Evolutionary conservation across 2,329 filamentous ascomycete species (phyloP), one percentile per base, ranked within the genome.

Genomic region (Diaporthe vexans): DNA sequence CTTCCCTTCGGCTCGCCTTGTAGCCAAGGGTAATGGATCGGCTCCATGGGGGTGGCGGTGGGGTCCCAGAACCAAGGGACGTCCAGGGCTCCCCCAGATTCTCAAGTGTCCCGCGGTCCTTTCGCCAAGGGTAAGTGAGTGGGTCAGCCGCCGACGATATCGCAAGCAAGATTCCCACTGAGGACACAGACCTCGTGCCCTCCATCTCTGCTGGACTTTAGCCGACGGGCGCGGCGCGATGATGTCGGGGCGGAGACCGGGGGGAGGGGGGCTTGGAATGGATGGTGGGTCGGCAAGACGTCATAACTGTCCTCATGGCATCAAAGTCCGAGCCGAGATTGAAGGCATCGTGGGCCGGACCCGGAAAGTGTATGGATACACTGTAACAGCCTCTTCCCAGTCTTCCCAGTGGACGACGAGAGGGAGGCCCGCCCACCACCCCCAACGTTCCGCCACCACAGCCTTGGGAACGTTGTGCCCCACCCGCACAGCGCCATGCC

Each of bases 261-360:
- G 24, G 37, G n/a, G 43, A 3, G 1, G 26, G 43, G 43, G 29
- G 2, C 26, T 29, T 13, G 26, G 29, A 8, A 52, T 37, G 8
- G 13, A 29, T 67, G 63, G 63, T 67, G 63, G 63, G 46, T 35
- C 29, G 21, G 11, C 11, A 26, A 67, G 46, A 67, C 63, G 63
- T 67, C 63, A 67, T 67, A n/a, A 13, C 46, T n/a, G 35, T 7
- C 21, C 21, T 19, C 29, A 13, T 26, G 61, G 29, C 19, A 52
- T 7, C 29, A 37, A 67, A 52, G 46, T 67, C 63, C 63, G 46
- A 52, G 7, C 63, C 46, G 63, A 67, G 10, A 67, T 52, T 67
- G 63, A 67, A 33, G 63, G 63, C 21, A 67, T 67, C 63, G 63
- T 67, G 63, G 52, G 43, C 61, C 61, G 61, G 61, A 21, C 10